Evolutionary conservation across 2,329 filamentous ascomycete genomes (phyloP), one percentile per base, ranked within the genome.

Genomic region (Paramyrothecium sp.): DNA sequence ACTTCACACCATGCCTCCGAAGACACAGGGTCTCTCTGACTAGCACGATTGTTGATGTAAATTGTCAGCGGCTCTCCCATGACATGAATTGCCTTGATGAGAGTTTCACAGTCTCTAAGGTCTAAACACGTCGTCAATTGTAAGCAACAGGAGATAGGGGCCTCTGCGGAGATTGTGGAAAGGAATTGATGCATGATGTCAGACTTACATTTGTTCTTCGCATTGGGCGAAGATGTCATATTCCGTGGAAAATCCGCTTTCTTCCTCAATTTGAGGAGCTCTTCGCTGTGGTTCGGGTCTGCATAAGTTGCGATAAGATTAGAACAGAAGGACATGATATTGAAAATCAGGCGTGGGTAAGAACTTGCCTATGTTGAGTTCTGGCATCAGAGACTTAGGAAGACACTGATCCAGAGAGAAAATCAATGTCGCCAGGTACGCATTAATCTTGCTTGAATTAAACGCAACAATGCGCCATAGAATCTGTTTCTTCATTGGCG

Each of bases 1-100:
- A 70, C 58, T 1, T 66, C 55, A 19, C 60, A 58, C 62, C 64
- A 69, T 3, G 52, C 21, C 7, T 47, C 8, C 1, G 63, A 62
- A 11, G 46, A 33, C n/a, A 46, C 23, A 3, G 58, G 33, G 16
- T 55, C 51, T 5, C 19, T 46, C 5, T 62, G 56, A 7, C 22
- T 54, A 3, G 57, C 58, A 13, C 30, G 54, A 1, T 51, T 26
- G 3, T 61, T 46, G 17, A 65, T 51, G 11, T 34, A 33, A 48
- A 50, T n/a, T 47, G 57, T 3, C 12, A 51, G 20, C 8, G 16
- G 17, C 44, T 34, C 2, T 48, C 48, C 34, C 17, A 12, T 54
- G 7, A 3, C 46, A 2, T 55, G 22, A 1, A 65, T 61, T 2
- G 51, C 53, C 10, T 62, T 65, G 23, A 65, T 62, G 8, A 66